Evolutionary conservation across 208 protist genomes (phyloP).

Genomic region (Leishmania arabica): DNA sequence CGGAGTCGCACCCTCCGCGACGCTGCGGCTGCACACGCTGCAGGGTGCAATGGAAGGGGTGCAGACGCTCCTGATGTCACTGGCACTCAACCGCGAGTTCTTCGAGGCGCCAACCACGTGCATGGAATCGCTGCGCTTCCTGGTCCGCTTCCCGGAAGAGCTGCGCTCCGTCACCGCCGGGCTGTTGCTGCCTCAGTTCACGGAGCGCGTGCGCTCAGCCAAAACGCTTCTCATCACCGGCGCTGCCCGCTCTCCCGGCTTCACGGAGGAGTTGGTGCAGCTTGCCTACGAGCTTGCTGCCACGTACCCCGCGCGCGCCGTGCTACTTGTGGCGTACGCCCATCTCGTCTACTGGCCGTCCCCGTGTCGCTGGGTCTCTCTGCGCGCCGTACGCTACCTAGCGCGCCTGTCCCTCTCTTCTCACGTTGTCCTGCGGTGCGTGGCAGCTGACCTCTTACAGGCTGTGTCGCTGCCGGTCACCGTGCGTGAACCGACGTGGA

Average conservation of each 20-base stretch:
- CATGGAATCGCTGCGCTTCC: slow-evolving; percentile 10
- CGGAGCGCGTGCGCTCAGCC: not conserved
- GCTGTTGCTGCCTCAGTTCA: slow-evolving; percentile 8
- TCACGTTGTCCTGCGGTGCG: slow-evolving; percentile 20
- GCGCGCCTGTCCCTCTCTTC: slow-evolving; percentile 6
- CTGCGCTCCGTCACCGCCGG: slow-evolving; percentile 12
- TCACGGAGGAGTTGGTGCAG: slow-evolving; percentile 21
- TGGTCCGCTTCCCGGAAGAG: slow-evolving; percentile 26
- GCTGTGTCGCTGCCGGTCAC: slow-evolving; percentile 13
- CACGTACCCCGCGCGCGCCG: slow-evolving; percentile 22
- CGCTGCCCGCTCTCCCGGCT: slow-evolving; percentile 12
- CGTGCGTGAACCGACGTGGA: slow-evolving; percentile 2
- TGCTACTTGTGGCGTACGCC: slow-evolving; percentile 18
- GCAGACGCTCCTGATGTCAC: not conserved
- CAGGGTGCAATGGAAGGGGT: slow-evolving; percentile 20
- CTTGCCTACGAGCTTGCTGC: slow-evolving; percentile 19
- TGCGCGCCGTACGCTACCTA: slow-evolving; percentile 10
- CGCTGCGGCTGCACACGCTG: slow-evolving; percentile 11
- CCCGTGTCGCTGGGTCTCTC: slow-evolving; percentile 10
- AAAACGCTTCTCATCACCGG: not conserved
- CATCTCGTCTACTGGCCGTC: slow-evolving; percentile 23
- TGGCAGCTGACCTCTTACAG: slow-evolving; percentile 19
- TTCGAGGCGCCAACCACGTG: slow-evolving; percentile 1
- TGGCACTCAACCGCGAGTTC: not conserved
- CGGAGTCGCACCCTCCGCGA: not conserved